Percentiles rank a stretch among this genome's conserved stretches.
phyloP scores from a whole-genome alignment of 345 rosid genomes.

The Heritiera littoralis region DNA sequence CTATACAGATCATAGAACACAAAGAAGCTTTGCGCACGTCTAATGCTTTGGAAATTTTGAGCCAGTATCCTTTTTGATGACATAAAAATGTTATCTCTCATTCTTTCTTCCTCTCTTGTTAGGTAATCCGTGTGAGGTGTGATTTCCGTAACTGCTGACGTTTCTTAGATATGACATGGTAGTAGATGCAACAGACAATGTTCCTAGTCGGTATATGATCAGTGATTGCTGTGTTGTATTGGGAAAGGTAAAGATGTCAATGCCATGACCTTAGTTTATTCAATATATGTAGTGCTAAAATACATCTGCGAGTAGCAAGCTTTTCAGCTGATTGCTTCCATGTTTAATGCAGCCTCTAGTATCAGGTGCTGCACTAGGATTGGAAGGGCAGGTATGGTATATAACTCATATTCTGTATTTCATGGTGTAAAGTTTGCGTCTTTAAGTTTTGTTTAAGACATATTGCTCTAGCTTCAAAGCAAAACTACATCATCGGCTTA shows the following conservation, averaged over 20 bases:
- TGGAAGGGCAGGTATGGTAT: constrained; percentile 84
- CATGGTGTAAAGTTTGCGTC: neutral
- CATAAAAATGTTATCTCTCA: neutral
- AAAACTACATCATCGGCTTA: neutral
- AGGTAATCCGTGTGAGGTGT: neutral
- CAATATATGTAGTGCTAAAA: neutral
- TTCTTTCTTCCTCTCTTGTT: neutral
- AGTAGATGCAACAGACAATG: constrained; percentile 93
- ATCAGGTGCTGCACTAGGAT: constrained; percentile 95
- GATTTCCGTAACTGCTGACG: constrained; percentile 41
- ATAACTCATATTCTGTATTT: neutral
- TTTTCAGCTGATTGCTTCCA: neutral
- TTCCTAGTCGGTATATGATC: constrained; percentile 97
- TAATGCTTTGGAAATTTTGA: constrained; percentile 84
- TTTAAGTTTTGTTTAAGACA: neutral
- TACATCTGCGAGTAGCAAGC: neutral
- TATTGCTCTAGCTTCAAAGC: neutral
- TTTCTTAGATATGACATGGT: constrained; percentile 71
- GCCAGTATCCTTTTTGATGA: constrained; percentile 69
- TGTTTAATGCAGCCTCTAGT: constrained; percentile 76
- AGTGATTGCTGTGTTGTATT: constrained; percentile 92
- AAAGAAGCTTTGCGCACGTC: constrained; percentile 79
- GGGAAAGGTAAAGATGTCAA: constrained; percentile 63
- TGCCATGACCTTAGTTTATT: neutral
- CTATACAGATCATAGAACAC: constrained; percentile 67